A percentile compares a stretch with the other conserved stretches of the same genome.
Evolutionary conservation across 495 filamentous ascomycete species (phyloP).

Genomic region (Clavariopsis aquatica): DNA sequence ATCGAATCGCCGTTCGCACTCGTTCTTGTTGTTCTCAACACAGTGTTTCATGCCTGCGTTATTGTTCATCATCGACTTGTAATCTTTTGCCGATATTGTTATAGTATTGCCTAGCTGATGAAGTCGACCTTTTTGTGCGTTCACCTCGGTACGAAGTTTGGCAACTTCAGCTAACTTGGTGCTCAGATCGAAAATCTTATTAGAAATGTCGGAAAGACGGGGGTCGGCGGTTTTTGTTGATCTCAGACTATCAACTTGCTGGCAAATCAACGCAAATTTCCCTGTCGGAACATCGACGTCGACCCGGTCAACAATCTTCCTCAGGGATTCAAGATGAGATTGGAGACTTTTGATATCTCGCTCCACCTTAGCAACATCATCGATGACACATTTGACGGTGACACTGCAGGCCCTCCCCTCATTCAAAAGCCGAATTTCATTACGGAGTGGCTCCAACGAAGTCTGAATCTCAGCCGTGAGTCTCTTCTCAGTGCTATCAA

Average conservation of each 20-base stretch:
- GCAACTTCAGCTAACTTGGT: background rate
- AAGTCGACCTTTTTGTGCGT: background rate
- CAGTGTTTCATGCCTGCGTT: background rate
- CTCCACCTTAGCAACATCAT: no score
- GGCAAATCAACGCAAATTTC: background rate
- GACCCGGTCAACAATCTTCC: no score
- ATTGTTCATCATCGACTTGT: background rate
- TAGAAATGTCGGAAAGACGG: background rate
- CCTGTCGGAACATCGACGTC: no score
- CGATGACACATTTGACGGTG: no score
- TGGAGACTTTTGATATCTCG: no score
- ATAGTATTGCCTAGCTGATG: background rate
- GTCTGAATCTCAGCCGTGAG: no score
- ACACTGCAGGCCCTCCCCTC: no score
- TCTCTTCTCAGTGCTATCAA: no score
- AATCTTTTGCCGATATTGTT: background rate
- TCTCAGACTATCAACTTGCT: background rate
- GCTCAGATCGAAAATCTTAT: background rate
- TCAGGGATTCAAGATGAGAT: no score
- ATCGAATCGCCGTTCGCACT: background rate
- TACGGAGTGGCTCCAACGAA: no score
- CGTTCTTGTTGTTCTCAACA: background rate
- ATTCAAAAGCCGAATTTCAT: no score
- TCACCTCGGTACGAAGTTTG: background rate
- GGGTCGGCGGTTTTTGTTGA: background rate